Conservation (phyloP, 2,329 filamentous ascomycete species). For the Neonectria hederae region DNA sequence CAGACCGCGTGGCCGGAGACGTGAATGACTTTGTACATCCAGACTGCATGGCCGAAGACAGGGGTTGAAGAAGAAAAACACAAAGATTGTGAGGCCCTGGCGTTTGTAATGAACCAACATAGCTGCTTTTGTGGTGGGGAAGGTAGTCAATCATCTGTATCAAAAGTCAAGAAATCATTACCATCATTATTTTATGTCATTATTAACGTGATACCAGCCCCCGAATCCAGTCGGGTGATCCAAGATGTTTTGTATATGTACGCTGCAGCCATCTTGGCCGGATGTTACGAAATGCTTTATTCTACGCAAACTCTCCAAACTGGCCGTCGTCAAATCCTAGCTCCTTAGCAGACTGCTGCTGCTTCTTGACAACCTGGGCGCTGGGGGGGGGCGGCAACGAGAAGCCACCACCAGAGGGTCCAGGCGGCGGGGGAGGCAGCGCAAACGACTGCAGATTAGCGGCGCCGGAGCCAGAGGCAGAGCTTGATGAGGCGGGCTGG, state of each 20-base stretch:
- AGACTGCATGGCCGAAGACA: neutral
- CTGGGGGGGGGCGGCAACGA: slow-evolving; percentile 75
- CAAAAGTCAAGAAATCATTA: slow-evolving; percentile 12
- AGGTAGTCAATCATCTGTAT: neutral
- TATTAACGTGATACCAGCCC: slow-evolving; percentile 11
- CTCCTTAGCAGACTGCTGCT: slow-evolving; percentile 67
- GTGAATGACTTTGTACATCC: slow-evolving; percentile 3
- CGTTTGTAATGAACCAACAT: neutral
- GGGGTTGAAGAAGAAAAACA: neutral
- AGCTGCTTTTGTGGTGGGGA: neutral
- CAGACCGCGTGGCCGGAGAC: slow-evolving; percentile 38
- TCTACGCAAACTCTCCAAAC: slow-evolving; percentile 80
- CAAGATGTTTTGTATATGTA: slow-evolving; percentile 16
- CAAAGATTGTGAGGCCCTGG: neutral
- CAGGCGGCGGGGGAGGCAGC: slow-evolving; percentile 74
- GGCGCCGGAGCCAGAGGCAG: slow-evolving; percentile 30
- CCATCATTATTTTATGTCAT: slow-evolving; percentile 23
- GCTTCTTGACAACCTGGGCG: slow-evolving; percentile 66
- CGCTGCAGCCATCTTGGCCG: slow-evolving; percentile 14
- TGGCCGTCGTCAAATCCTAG: slow-evolving; percentile 88
- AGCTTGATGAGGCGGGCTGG: slow-evolving; percentile 40
- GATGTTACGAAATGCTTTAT: neutral
- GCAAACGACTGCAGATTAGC: slow-evolving; percentile 68
- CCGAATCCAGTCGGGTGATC: slow-evolving; percentile 7
- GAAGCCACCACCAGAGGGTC: slow-evolving; percentile 51